These are phyloP conservation scores for Aspergillus fischeri DNA, from an alignment of 2,329 filamentous ascomycete species.

Conservation along the genomic window DNA sequence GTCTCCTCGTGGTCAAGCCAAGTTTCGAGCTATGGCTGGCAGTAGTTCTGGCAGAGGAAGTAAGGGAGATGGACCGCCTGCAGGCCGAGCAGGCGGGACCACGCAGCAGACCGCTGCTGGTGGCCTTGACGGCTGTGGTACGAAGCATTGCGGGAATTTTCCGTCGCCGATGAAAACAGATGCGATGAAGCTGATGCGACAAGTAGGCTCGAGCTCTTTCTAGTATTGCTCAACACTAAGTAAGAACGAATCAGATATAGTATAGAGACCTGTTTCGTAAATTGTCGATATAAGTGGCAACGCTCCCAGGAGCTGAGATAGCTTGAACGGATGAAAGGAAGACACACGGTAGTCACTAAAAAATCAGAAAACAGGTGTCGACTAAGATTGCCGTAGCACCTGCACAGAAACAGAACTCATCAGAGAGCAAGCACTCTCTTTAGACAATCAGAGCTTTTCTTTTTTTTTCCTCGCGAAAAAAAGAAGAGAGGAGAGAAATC, in stretches of 20 bases:
- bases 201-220: constrained; percentile 2
- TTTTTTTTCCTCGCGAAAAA: constrained; percentile 11
- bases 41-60: constrained; percentile 27
- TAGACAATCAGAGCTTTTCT: constrained; percentile 5
- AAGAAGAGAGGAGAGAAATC: constrained; percentile 4
- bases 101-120: constrained; percentile 35
- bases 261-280: not conserved
- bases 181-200: not conserved
- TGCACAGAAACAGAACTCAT: constrained; percentile 36
- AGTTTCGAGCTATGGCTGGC: constrained; percentile 30
- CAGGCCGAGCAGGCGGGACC: constrained; percentile 30
- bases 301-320: not conserved
- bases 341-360: constrained; percentile 12
- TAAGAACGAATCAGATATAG: not conserved
- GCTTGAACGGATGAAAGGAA: constrained; percentile 23
- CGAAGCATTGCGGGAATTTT: constrained; percentile 38
- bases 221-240: not conserved
- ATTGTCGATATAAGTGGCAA: not conserved
- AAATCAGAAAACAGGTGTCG: constrained; percentile 33
- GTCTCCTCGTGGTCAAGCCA: constrained; percentile 36
- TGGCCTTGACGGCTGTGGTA: constrained; percentile 38
- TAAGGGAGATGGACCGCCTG: constrained; percentile 31
- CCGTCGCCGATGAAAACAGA: constrained; percentile 11
- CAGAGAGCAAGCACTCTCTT: constrained; percentile 37
- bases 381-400: constrained; percentile 40